Conservation (phyloP, 2,329 filamentous ascomycete species). For the Fusarium sp. region DNA sequence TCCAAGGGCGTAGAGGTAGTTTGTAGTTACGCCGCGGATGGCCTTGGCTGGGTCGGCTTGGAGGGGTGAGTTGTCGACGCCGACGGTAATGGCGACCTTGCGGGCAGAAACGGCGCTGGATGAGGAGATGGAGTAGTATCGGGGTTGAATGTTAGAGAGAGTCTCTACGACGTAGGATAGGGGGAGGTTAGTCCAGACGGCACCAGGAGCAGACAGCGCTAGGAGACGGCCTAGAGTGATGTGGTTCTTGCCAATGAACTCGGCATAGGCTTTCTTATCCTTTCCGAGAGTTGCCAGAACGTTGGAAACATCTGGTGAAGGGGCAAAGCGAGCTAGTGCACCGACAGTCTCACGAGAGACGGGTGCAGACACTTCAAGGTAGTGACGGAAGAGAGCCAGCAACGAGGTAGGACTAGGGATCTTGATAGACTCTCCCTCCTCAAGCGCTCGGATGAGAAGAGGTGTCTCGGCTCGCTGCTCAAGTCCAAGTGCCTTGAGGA, state of each 20-base stretch:
- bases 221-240: conserved; percentile 42
- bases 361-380: conserved; percentile 55
- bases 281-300: conserved; percentile 20
- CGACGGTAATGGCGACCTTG: conserved; percentile 39
- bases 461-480: conserved; percentile 34
- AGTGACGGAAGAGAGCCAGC: conserved; percentile 53
- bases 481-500: conserved; percentile 45
- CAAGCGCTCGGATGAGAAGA: conserved; percentile 37
- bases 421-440: conserved; percentile 27
- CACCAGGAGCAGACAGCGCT: conserved; percentile 16
- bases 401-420: conserved; percentile 54
- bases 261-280: conserved; percentile 34
- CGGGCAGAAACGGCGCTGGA: conserved; percentile 53
- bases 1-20: conserved; percentile 40
- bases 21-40: conserved; percentile 40
- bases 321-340: conserved; percentile 57
- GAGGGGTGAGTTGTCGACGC: conserved; percentile 30
- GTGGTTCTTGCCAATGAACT: conserved; percentile 35
- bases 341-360: conserved; percentile 54
- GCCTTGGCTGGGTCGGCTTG: conserved; percentile 14
- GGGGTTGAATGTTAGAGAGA: conserved; percentile 60
- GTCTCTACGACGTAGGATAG: conserved; percentile 67
- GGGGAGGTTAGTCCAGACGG: conserved; percentile 37
- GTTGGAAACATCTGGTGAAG: conserved; percentile 56
- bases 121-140: conserved; percentile 72